Evolutionary conservation across 495 filamentous ascomycete species (phyloP), one percentile per base, ranked within the genome.

Genomic region (Choiromyces venosus): DNA sequence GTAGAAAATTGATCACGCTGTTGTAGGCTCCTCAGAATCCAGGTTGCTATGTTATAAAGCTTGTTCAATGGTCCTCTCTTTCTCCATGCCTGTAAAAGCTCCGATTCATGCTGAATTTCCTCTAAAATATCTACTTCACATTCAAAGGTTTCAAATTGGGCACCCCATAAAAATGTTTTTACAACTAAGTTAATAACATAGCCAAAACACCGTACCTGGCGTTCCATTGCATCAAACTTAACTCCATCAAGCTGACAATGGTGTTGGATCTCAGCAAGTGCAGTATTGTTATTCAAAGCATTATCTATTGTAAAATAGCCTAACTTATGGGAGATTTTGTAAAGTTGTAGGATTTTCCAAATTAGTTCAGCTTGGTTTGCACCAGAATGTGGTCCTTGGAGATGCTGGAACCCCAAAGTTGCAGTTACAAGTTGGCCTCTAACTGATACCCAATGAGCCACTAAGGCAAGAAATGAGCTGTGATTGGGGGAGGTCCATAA

Each of bases 161-260:
- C 35, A 29, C 71, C 74, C 38, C 42, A 76, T 25, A 79, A 66
- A 68, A 77, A 77, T 29, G 72, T 40, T 29, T 79, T 71, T 12
- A 76, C 74, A 64, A 68, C 67, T 2, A 76, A 36, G 38, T 76
- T 76, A 7, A 76, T 67, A 29, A 79, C 73, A 74, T 77, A 75
- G 3, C 77, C 75, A 35, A 71, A 67, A 37, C 75, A 79, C 7
- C 75, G 37, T 29, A 79, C 18, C 25, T 69, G 46, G 37, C 46
- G 29, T 38, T 67, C 35, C 56, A 67, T 44, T 14, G 72, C 68
- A 70, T 79, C 69, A 46, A 73, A 72, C 40, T 74, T 52, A 61
- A 71, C 25, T n/a, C n/a, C n/a, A n/a, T n/a, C n/a, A n/a, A n/a
- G n/a, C n/a, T n/a, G n/a, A 46, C 68, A 29, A 10, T 46, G 35